Evolutionary conservation across 805 yeast genomes (phyloP).

Genomic region (Barnettozyma siamensis): DNA sequence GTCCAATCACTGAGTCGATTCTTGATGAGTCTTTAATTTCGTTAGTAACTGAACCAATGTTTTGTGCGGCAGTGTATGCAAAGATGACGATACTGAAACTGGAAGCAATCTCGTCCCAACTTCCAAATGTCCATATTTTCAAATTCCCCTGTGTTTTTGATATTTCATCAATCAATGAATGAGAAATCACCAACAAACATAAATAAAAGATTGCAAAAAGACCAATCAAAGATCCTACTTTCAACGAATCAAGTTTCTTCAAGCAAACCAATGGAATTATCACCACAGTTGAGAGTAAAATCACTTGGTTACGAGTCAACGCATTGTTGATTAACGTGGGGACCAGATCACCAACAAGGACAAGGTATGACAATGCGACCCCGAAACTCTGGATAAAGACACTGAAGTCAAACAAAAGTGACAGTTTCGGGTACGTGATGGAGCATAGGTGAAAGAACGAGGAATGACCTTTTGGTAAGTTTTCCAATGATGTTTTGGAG

Average conservation of each 20-base stretch:
- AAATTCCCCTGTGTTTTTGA: slow-evolving; percentile 38
- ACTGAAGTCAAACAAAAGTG: slow-evolving; percentile 67
- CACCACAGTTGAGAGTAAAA: slow-evolving; percentile 43
- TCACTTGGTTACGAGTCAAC: slow-evolving; percentile 32
- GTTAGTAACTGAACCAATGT: slow-evolving; percentile 69
- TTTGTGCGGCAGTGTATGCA: slow-evolving; percentile 80
- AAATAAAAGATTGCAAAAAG: slow-evolving; percentile 61
- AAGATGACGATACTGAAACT: slow-evolving; percentile 72
- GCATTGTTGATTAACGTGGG: slow-evolving; percentile 49
- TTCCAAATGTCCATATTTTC: slow-evolving; percentile 36
- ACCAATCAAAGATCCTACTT: slow-evolving; percentile 67
- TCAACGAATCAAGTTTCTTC: slow-evolving; percentile 60
- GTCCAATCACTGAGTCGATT: slow-evolving; percentile 41
- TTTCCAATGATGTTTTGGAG: slow-evolving; percentile 44
- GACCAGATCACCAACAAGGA: slow-evolving; percentile 71
- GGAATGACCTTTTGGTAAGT: slow-evolving; percentile 34
- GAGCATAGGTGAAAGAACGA: slow-evolving; percentile 68
- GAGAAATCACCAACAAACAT: slow-evolving; percentile 46
- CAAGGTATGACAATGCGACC: slow-evolving; percentile 64
- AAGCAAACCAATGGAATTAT: slow-evolving; percentile 61
- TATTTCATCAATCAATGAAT: slow-evolving; percentile 42
- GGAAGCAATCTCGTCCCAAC: slow-evolving; percentile 42
- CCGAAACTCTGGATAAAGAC: slow-evolving; percentile 78
- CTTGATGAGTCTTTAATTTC: slow-evolving; percentile 55
- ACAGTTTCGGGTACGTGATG: slow-evolving; percentile 64